Evolutionary conservation across 805 yeast species (phyloP), one percentile per base, ranked within the genome.

Genomic region (Candida dajiaensis): DNA sequence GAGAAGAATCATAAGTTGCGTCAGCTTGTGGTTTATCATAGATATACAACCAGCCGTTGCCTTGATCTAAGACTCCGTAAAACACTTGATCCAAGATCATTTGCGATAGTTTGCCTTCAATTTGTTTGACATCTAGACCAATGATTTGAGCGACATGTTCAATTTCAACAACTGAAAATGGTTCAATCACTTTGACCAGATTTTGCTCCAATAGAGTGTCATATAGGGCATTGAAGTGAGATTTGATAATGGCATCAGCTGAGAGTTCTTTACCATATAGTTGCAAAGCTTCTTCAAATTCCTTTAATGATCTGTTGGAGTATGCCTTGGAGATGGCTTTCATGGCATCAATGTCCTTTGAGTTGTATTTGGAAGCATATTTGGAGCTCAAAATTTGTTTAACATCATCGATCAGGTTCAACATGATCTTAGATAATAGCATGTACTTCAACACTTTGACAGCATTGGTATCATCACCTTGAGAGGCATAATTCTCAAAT

Each of bases 61-160:
- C 98, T 71, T 94, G 99, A 66, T 94, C 99, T 56, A 94, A 74
- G 33, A 94, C 98, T 41, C 99, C 99, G 62, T 83, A 85, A 58
- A 94, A 89, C n/a, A 89, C 86, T 60, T 88, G 85, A 67, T 94
- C 99, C 58, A 94, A 76, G 56, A 94, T 92, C 98, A 94, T 92
- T 67, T 92, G 97, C 42, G 95, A 83, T 53, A 94, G 74, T 66
- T 94, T 94, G 19, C 95, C 95, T 69, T 94, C 99, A 28, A 94
- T 89, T 62, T 89, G 95, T 52, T 81, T 84, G 41, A 81, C 72
- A 53, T 89, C 92, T 51, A 95, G 77, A 7, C 97, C 97, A 49
- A 95, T 87, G 58, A 86, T 80, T 57, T 85, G 78, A 26, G 97
- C 85, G 43, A 94, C 80, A 65, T 89, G 96, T 9, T 86, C 74